Evolutionary conservation across 78 protist genomes (phyloP).

Genomic region (Cyanophora paradoxa): DNA sequence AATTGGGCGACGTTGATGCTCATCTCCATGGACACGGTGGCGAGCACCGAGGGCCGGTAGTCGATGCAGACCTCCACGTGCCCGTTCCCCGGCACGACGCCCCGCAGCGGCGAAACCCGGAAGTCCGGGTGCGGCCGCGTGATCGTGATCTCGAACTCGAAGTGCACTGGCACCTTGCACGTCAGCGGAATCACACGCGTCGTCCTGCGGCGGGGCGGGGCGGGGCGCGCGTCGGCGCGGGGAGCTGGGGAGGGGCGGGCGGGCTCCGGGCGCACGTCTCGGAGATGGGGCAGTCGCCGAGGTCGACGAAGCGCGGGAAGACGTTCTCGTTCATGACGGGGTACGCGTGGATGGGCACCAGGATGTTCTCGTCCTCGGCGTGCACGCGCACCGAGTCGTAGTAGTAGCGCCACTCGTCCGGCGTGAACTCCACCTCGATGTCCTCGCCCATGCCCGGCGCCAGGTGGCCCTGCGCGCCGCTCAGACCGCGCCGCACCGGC

Average conservation of each 20-base stretch:
- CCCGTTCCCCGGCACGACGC: conserved; percentile 4
- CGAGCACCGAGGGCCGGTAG: background rate
- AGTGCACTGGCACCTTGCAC: conserved; percentile 9
- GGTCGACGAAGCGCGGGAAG: conserved; percentile 8
- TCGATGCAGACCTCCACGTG: background rate
- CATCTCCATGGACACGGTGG: background rate
- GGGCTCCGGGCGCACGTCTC: background rate
- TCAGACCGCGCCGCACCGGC: background rate
- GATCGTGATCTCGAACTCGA: background rate
- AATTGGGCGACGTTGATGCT: background rate
- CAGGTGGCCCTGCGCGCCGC: background rate
- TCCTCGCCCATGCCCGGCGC: conserved; percentile 20
- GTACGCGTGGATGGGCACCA: conserved; percentile 36
- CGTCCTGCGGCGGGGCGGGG: background rate
- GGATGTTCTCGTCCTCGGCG: conserved; percentile 8
- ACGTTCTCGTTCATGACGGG: conserved; percentile 9
- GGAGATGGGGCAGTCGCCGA: background rate
- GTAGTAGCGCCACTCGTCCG: conserved; percentile 30
- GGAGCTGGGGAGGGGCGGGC: too few relatives aligned
- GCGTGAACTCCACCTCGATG: conserved; percentile 8
- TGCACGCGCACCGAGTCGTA: conserved; percentile 36
- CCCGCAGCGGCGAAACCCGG: conserved; percentile 8
- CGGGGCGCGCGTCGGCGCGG: background rate
- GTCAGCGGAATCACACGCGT: background rate
- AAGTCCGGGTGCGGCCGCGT: background rate